A percentile compares a stretch with the other conserved stretches of the same genome.
Conservation (phyloP, 148 eudicot genomes). For the Agrostemma githago region DNA sequence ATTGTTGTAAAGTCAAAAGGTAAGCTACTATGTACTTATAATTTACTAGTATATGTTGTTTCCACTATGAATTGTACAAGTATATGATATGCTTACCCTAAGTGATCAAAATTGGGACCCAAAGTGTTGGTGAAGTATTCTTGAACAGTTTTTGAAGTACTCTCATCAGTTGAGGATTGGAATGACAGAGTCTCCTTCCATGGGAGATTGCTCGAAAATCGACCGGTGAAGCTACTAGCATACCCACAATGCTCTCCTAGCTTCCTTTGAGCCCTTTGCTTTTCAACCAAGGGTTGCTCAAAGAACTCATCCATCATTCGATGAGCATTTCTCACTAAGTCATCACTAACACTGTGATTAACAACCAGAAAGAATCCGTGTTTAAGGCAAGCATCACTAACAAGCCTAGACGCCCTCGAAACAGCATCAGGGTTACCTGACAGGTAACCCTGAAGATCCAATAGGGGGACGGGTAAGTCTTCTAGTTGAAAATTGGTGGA, state of each 20-base stretch:
- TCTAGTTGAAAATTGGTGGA: constrained; percentile 1
- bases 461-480: constrained; percentile 44
- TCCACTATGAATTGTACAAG: not conserved
- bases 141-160: constrained; percentile 35
- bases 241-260: constrained; percentile 76
- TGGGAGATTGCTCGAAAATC: constrained; percentile 61
- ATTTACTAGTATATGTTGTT: not conserved
- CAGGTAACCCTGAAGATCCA: constrained; percentile 51
- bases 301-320: constrained; percentile 58
- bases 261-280: constrained; percentile 57
- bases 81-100: constrained; percentile 41
- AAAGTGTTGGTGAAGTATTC: constrained; percentile 46
- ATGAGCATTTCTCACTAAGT: constrained; percentile 48
- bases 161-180: constrained; percentile 30
- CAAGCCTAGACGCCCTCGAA: constrained; percentile 30
- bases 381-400: constrained; percentile 48
- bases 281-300: constrained; percentile 42
- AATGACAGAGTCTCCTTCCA: constrained; percentile 85
- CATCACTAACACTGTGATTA: constrained; percentile 50
- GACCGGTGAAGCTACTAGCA: constrained; percentile 68
- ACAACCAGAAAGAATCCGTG: constrained; percentile 68
- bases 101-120: constrained; percentile 43
- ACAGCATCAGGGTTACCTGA: constrained; percentile 33
- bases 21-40: not conserved
- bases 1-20: constrained; percentile 8